Base-by-base conservation (phyloP, 2,329 filamentous ascomycete genomes). In the Apiospora rasikravindrae region DNA sequence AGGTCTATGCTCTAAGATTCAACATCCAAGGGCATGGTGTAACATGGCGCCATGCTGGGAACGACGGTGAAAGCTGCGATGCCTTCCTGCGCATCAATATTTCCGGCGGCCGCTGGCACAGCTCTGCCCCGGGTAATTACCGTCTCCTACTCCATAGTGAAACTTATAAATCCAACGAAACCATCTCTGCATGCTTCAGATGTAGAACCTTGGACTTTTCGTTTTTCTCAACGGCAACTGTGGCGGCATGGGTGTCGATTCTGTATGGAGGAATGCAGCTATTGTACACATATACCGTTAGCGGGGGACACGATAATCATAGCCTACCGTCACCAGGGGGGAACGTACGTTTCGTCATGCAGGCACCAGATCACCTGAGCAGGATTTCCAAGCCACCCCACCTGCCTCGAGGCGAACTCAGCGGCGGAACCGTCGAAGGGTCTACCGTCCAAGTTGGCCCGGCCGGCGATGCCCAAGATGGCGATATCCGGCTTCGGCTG, bases 401-500 rank as follows among this genome's bases (percentile, higher is more conserved):
- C 51, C 14, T 70, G 29, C 24, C 61, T 70, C n/a, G 26, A 40
- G 4, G 69, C 69, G 14, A 70, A 70, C 24, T 70, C 49, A 0
- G 69, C 69, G 11, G 69, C 53, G 13, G 69, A 70, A 13, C 70
- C 61, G 42, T 68, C 61, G 33, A 51, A 67, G 4, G 57, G 44
- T 37, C 70, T 40, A 6, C 70, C 61, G 14, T 75, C 73, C 19
- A 74, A 61, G 61, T 77, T 77, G 5, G 72, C 77, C 29, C 76
- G 69, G 2, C 77, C 77, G 7, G 76, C 77, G 45, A 77, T 76
- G 0, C 69, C 77, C 69, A 77, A 68, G 40, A 78, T 73, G 8
- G 74, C 70, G 19, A 77, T 29, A 11, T 67, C 64, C 13, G 77
- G 77, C 49, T 76, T 74, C 6, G 77, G 77, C 68, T 77, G 67